Percentiles rank a stretch among this genome's conserved stretches.
Conservation (phyloP, 345 rosid species). For the Iberis pinnata region DNA sequence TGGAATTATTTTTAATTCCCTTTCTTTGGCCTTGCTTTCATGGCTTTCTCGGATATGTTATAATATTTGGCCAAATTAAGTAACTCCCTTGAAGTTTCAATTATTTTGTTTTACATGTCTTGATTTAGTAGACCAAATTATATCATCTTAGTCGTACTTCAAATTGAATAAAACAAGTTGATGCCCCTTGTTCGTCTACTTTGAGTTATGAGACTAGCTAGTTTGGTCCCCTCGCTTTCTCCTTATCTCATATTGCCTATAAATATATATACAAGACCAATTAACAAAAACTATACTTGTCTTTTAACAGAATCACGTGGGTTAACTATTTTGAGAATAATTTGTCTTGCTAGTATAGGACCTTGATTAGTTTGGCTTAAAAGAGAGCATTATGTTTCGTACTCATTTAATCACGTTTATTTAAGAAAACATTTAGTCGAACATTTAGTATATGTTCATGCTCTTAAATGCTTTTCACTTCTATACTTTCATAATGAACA, state of each 20-base stretch:
- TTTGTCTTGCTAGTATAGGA: no score
- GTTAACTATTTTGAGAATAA: no score
- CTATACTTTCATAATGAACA: no score
- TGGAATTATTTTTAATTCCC: constrained; percentile 3
- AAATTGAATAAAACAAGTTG: constrained; percentile 21
- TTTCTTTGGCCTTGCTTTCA: neutral
- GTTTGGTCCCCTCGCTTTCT: constrained; percentile 7
- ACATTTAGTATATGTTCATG: no score
- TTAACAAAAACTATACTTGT: no score
- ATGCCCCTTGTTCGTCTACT: constrained; percentile 5
- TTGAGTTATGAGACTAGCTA: neutral
- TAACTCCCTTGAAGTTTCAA: constrained; percentile 23
- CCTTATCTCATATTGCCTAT: no score
- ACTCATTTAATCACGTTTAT: no score
- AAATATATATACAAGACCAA: neutral
- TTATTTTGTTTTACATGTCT: constrained; percentile 21
- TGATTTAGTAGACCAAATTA: constrained; percentile 18
- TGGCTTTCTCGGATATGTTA: constrained; percentile 9
- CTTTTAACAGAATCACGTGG: no score
- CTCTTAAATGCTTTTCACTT: no score
- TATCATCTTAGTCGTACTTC: constrained; percentile 12
- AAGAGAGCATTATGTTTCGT: no score
- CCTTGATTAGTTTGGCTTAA: no score
- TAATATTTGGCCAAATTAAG: constrained; percentile 17
- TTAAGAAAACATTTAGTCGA: no score